These are phyloP conservation scores for Globisporangium recalcitrans DNA, from an alignment of 352 stramenopile genomes.

Conservation along the genomic window DNA sequence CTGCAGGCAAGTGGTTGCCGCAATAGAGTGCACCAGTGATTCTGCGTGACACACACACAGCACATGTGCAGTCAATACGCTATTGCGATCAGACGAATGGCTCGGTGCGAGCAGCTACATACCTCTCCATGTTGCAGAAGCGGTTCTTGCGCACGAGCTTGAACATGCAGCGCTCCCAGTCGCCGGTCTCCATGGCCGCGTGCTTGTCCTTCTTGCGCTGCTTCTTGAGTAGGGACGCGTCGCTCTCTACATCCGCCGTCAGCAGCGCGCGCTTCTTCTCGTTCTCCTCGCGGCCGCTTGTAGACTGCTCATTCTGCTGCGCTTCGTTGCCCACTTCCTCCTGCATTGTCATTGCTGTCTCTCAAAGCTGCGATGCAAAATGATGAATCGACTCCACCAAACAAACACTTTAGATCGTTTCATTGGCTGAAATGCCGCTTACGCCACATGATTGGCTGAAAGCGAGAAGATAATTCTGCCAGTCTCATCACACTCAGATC, in stretches of 20 bases:
- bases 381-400: constrained; percentile 9
- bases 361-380: too few relatives aligned
- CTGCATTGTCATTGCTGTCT: neutral
- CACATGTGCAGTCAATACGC: neutral
- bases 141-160: constrained; percentile 73
- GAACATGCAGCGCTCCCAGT: constrained; percentile 82
- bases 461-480: constrained; percentile 12
- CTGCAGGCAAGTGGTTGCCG: constrained; percentile 63
- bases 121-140: constrained; percentile 80
- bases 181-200: constrained; percentile 33
- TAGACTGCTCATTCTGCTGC: neutral
- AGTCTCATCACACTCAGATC: too few relatives aligned
- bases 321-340: neutral
- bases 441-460: constrained; percentile 25
- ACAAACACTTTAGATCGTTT: neutral
- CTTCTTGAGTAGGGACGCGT: constrained; percentile 26
- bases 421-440: constrained; percentile 16
- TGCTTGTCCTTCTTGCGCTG: constrained; percentile 66
- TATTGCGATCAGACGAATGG: too few relatives aligned
- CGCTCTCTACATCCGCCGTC: neutral
- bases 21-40: constrained; percentile 49
- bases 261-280: constrained; percentile 27
- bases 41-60: constrained; percentile 3
- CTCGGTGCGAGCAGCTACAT: neutral
- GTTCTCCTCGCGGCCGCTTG: constrained; percentile 15